These are phyloP conservation scores for Mesostigma viride DNA, from an alignment of 139 green algal species.

Conservation along the genomic window DNA sequence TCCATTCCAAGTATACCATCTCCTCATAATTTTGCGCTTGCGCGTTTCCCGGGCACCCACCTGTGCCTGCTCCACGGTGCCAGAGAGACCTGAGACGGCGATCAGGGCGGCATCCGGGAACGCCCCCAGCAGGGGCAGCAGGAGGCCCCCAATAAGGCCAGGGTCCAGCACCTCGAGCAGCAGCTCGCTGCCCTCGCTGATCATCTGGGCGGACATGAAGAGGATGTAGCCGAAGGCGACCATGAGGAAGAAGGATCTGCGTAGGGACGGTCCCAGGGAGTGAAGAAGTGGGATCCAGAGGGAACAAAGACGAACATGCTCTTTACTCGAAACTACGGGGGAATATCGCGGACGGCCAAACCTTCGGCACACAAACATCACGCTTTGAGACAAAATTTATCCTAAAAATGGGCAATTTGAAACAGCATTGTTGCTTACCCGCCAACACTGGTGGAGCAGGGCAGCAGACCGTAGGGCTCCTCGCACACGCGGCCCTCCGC, in stretches of 20 bases:
- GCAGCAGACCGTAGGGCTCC: slow-evolving; percentile 37
- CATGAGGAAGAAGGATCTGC: slow-evolving; percentile 32
- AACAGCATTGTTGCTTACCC: too few species aligned
- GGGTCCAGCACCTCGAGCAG: slow-evolving; percentile 53
- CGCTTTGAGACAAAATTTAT: too few species aligned
- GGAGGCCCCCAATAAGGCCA: slow-evolving; percentile 37
- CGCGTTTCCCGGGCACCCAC: not conserved
- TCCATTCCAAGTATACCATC: not conserved
- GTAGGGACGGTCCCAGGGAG: too few species aligned
- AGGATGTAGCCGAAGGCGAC: slow-evolving; percentile 39
- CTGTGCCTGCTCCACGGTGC: slow-evolving; percentile 3
- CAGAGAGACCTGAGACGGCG: slow-evolving; percentile 33
- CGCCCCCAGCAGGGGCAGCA: slow-evolving; percentile 37
- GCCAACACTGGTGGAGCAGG: slow-evolving; percentile 24
- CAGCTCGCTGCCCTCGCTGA: slow-evolving; percentile 50
- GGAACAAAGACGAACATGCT: not conserved
- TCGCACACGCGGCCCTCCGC: slow-evolving; percentile 35
- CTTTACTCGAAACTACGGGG: too few species aligned
- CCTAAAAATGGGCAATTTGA: too few species aligned
- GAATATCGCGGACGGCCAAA: too few species aligned
- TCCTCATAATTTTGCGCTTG: not conserved
- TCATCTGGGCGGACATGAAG: slow-evolving; percentile 39
- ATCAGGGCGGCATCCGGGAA: slow-evolving; percentile 42
- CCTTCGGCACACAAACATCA: too few species aligned
- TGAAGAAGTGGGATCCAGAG: not conserved